Evolutionary conservation across 805 yeast genomes (phyloP).

Genomic region (Saturnispora sekii): DNA sequence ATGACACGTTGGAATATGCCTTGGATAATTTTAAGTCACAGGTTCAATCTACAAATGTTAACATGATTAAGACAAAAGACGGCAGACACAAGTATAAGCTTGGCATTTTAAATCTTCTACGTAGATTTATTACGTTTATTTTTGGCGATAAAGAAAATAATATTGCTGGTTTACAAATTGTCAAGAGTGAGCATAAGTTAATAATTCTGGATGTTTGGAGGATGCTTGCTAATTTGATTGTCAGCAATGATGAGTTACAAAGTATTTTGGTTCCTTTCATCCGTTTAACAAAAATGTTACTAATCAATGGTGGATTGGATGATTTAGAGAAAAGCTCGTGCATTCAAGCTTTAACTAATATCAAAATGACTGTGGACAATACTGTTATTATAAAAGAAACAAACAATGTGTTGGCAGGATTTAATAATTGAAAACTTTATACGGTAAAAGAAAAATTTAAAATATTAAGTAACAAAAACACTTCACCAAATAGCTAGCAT

Average conservation of each 20-base stretch:
- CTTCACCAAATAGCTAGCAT: too few species aligned
- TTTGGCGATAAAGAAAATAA: background rate
- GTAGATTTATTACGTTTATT: conserved; percentile 6
- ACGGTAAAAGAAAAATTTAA: background rate
- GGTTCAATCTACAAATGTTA: conserved; percentile 2
- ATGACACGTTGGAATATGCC: conserved; percentile 3
- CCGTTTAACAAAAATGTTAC: conserved; percentile 16
- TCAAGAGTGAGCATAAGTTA: background rate
- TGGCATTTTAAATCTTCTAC: conserved; percentile 22
- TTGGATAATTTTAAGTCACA: background rate
- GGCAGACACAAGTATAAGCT: conserved; percentile 15
- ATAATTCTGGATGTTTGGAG: conserved; percentile 13
- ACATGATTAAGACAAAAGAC: conserved; percentile 9
- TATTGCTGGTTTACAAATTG: background rate
- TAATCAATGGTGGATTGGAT: background rate
- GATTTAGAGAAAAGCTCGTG: conserved; percentile 39
- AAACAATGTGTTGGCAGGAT: conserved; percentile 14
- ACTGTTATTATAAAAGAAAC: conserved; percentile 36
- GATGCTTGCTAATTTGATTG: conserved; percentile 10
- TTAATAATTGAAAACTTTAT: background rate
- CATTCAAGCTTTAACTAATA: conserved; percentile 19
- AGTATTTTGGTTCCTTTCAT: conserved; percentile 46
- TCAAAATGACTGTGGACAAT: conserved; percentile 28
- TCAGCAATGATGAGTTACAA: conserved; percentile 31
- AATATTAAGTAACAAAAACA: background rate